Evolutionary conservation across 305 asterid genomes (phyloP), one percentile per base, ranked within the genome.

Genomic region (Fraxinus floribunda): DNA sequence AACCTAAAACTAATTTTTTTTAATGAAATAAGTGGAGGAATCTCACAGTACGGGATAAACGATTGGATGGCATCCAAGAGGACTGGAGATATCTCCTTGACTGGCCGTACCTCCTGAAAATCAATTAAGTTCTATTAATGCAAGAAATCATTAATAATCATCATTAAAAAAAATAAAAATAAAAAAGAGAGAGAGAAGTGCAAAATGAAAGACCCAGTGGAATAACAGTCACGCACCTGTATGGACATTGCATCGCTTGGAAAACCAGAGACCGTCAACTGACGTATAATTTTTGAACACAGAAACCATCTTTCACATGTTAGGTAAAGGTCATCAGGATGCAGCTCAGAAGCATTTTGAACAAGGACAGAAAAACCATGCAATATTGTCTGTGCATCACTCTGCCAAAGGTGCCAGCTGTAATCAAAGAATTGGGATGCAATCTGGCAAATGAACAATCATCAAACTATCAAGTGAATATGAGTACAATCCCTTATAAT

Each of bases 331-430:
- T 94, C 97, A 78, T 92, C 98, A 77, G 88, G 93, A 84, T 78
- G 84, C 85, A 88, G 79, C 81, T 93, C 98, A 82, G 94, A 80
- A 84, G 91, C 77, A 87, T 90, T 93, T 89, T 93, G 99, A 84
- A 91, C 90, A 85, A 94, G 91, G 86, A 88, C 84, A 36, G 95
- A 87, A 85, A 94, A 94, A 80, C 93, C 93, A 84, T 90, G 94
- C 84, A 94, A 88, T 85, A 96, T 89, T 79, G 90, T 89, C 90
- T 91, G 98, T 84, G 91, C 81, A 81, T 96, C 98, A 80, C 87
- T 89, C 95, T 93, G 98, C 99, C 99, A 96, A 80, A 96, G 97
- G 89, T 91, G 93, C 99, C 99, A 96, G 93, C 97, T 87, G 88
- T 90, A 96, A 84, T 96, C 99, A 88, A 96, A 96, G 89, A 94